Evolutionary conservation across 164 flowering plant species (phyloP).

Genomic region (Chimonanthus salicifolius): DNA sequence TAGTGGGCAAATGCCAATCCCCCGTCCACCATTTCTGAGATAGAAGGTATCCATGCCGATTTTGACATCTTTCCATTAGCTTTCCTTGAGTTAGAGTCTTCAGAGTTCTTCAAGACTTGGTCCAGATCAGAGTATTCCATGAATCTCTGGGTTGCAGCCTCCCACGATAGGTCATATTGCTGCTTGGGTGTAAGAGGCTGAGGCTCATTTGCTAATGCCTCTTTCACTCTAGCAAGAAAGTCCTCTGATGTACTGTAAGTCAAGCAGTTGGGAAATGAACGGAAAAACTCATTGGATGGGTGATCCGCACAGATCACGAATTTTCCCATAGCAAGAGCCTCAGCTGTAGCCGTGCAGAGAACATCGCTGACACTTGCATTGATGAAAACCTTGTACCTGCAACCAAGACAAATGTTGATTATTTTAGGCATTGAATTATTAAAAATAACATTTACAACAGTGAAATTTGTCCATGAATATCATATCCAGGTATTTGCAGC

Average conservation of each 20-base stretch:
- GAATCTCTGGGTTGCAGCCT: conserved; percentile 96
- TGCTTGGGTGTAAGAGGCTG: conserved; percentile 83
- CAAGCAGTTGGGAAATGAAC: conserved; percentile 89
- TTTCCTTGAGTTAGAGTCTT: conserved; percentile 8
- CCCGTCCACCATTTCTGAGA: conserved; percentile 70
- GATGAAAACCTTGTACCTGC: conserved; percentile 95
- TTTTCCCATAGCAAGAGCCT: conserved; percentile 99
- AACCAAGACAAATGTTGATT: conserved; percentile 4
- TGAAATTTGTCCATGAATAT: too few species aligned
- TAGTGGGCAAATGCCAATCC: conserved; percentile 88
- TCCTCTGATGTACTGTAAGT: conserved; percentile 91
- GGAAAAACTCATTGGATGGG: conserved; percentile 95
- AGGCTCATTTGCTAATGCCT: conserved; percentile 60
- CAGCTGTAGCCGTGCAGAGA: conserved; percentile 87
- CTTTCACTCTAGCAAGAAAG: conserved; percentile 76
- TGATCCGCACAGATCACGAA: conserved; percentile 96
- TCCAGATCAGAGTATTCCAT: conserved; percentile 83
- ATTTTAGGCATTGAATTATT: not conserved
- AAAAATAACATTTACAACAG: too few species aligned
- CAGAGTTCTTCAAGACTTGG: conserved; percentile 36
- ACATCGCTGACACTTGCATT: conserved; percentile 87
- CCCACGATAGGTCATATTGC: conserved; percentile 87
- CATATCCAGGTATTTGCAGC: too few species aligned
- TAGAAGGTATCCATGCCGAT: conserved; percentile 59
- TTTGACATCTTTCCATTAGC: conserved; percentile 25